Conservation (phyloP, 768 basidiomycete genomes). For the Lactarius trivialis region DNA sequence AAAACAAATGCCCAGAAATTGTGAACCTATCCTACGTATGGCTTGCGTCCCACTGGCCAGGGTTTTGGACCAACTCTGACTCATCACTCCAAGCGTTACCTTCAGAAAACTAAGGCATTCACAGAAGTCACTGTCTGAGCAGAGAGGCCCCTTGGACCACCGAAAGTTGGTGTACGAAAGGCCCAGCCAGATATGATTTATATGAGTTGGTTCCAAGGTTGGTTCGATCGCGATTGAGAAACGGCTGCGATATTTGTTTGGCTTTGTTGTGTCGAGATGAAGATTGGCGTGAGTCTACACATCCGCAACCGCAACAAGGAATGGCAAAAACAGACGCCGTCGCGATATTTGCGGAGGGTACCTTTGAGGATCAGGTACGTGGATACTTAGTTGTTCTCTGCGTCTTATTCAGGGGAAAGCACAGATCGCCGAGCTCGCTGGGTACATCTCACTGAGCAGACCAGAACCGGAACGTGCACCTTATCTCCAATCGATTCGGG, state of each 20-base stretch:
- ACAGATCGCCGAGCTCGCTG: slow-evolving; percentile 72
- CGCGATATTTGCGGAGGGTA: slow-evolving; percentile 82
- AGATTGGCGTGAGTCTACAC: not conserved
- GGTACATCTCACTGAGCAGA: slow-evolving; percentile 59
- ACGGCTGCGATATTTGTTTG: too few relatives aligned
- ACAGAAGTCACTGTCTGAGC: not conserved
- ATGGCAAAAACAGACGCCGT: slow-evolving; percentile 73
- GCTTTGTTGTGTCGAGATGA: not conserved
- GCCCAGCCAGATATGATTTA: too few relatives aligned
- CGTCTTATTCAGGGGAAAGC: slow-evolving; percentile 6
- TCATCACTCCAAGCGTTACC: too few relatives aligned
- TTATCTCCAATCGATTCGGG: slow-evolving; percentile 61
- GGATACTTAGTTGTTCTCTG: not conserved
- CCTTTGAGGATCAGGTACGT: slow-evolving; percentile 72
- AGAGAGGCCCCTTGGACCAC: not conserved
- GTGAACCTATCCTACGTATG: not conserved
- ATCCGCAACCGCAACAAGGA: not conserved
- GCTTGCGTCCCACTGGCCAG: too few relatives aligned
- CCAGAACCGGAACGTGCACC: slow-evolving; percentile 62
- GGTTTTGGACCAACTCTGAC: not conserved
- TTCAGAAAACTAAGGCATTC: too few relatives aligned
- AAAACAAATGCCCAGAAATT: not conserved
- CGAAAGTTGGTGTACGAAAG: not conserved
- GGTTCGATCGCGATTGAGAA: too few relatives aligned
- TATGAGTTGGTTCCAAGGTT: too few relatives aligned